These are phyloP conservation scores for Ophiocordyceps robertsii DNA, from an alignment of 2,329 filamentous ascomycete genomes.

Conservation along the genomic window DNA sequence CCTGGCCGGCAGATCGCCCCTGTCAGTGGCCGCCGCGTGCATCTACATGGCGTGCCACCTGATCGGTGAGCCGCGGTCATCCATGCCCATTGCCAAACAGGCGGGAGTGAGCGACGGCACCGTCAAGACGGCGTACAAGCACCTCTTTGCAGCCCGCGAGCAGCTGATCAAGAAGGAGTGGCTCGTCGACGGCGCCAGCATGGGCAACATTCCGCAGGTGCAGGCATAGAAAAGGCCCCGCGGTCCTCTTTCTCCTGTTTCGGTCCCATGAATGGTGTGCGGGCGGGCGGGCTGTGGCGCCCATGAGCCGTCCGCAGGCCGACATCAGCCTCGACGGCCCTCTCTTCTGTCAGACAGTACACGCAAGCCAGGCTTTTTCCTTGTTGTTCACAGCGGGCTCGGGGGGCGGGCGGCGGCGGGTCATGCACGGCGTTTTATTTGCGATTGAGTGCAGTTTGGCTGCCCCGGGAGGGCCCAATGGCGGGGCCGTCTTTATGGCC, in stretches of 20 bases:
- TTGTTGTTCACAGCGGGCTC: too few species aligned
- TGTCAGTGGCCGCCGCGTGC: conserved; percentile 87
- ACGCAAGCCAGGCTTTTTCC: too few species aligned
- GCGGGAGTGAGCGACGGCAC: conserved; percentile 93
- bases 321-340: too few species aligned
- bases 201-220: conserved; percentile 52
- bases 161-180: conserved; percentile 63
- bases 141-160: conserved; percentile 63
- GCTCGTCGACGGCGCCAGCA: conserved; percentile 57
- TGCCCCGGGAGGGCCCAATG: too few species aligned
- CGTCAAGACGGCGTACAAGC: conserved; percentile 90
- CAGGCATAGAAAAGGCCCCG: conserved; percentile 12
- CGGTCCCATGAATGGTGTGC: background rate
- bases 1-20: conserved; percentile 80
- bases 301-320: too few species aligned
- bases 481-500: too few species aligned
- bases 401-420: too few species aligned
- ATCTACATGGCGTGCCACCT: conserved; percentile 93
- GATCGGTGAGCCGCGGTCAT: conserved; percentile 62
- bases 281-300: too few species aligned
- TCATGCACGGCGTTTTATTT: too few species aligned
- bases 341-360: too few species aligned
- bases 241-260: background rate
- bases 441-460: too few species aligned
- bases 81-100: conserved; percentile 76